Conservation (phyloP, 371 early-diverging fungal species). For the Massospora cicadina region DNA sequence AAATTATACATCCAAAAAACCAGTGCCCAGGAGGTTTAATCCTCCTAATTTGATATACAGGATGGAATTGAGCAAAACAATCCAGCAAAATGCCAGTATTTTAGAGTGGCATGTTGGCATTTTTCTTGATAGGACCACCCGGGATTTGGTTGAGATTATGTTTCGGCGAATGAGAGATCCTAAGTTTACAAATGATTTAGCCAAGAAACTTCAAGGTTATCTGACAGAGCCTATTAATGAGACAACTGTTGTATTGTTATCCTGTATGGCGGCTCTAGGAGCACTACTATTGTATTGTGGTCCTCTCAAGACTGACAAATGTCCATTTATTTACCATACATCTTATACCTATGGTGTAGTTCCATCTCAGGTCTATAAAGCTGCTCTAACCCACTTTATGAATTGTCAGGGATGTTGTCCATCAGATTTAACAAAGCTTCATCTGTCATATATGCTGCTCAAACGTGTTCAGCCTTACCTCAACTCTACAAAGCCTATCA, state of each 20-base stretch:
- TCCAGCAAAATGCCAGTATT: not conserved
- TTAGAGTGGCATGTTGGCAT: not conserved
- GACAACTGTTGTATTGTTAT: not conserved
- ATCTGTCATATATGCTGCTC: not conserved
- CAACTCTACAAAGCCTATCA: not conserved
- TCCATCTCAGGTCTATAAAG: not conserved
- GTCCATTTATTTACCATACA: not conserved
- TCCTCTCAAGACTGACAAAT: not conserved
- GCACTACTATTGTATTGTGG: not conserved
- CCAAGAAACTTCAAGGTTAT: not conserved
- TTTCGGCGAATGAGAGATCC: not conserved
- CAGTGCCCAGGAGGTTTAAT: not conserved
- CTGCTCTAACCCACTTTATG: not conserved
- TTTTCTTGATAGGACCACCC: not conserved
- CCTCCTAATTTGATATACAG: not conserved
- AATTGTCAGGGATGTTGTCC: not conserved
- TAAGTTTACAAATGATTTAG: not conserved
- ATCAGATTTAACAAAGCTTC: not conserved
- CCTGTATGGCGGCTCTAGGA: not conserved
- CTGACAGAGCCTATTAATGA: not conserved
- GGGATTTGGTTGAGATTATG: not conserved
- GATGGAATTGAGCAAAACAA: not conserved
- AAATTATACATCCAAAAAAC: not conserved
- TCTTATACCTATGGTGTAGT: not conserved
- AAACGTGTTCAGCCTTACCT: not conserved